Conservation (phyloP, 2,329 filamentous ascomycete species). For the Monilinia vaccinii-corymbosi region DNA sequence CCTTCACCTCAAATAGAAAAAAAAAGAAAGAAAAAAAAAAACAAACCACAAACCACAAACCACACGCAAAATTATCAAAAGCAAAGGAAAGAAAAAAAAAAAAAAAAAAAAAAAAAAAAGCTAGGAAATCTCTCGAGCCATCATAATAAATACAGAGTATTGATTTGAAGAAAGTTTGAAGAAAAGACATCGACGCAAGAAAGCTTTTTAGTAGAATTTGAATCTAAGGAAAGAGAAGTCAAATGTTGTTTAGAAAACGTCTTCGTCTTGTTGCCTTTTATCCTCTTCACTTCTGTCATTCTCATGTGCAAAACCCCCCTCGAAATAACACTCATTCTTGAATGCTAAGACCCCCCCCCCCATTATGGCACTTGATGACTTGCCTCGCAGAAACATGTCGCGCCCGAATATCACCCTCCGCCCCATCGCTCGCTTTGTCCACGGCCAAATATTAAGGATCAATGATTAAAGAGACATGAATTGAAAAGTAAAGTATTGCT, state of each 20-base stretch:
- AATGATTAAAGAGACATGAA: conserved; percentile 14
- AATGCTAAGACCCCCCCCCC: conserved; percentile 5
- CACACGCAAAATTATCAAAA: background rate
- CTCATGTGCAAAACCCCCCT: conserved; percentile 8
- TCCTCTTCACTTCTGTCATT: background rate
- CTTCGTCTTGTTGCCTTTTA: background rate
- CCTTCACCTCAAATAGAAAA: background rate
- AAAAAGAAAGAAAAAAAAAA: background rate
- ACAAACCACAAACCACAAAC: no score
- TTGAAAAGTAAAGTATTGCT: conserved; percentile 10
- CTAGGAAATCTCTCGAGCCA: background rate
- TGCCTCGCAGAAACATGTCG: conserved; percentile 10
- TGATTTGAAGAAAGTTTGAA: conserved; percentile 2
- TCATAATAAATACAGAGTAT: conserved; percentile 13
- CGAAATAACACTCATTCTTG: conserved; percentile 6
- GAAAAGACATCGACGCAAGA: background rate
- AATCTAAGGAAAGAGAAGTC: background rate
- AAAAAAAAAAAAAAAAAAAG: background rate
- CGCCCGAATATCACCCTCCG: background rate
- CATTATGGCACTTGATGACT: background rate
- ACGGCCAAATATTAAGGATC: conserved; percentile 11
- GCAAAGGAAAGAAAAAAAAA: no score
- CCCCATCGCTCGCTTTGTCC: background rate
- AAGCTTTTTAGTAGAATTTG: background rate
- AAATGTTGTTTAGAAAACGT: background rate